Conservation (phyloP, 352 stramenopile species). For the Peronospora farinosa region DNA sequence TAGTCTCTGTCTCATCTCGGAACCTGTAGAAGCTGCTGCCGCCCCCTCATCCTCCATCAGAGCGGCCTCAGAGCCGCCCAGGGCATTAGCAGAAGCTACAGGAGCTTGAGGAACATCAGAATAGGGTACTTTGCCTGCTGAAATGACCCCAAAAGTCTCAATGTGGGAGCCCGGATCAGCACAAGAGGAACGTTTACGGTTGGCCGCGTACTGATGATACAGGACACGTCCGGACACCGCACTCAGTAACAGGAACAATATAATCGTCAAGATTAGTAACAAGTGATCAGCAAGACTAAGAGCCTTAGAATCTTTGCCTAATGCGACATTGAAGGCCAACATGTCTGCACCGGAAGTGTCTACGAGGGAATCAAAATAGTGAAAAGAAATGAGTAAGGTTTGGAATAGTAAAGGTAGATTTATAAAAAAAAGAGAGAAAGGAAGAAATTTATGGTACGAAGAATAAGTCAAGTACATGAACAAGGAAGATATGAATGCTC, state of each 20-base stretch:
- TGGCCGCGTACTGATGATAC: constrained; percentile 36
- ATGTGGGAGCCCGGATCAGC: constrained; percentile 2
- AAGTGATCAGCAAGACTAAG: constrained; percentile 43
- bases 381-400: not conserved
- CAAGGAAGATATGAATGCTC: no score
- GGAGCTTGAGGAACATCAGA: constrained; percentile 13
- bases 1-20: constrained; percentile 69
- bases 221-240: constrained; percentile 49
- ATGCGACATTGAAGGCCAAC: constrained; percentile 8
- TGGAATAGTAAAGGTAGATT: not conserved
- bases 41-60: constrained; percentile 49
- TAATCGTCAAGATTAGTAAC: constrained; percentile 46
- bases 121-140: constrained; percentile 21
- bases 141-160: constrained; percentile 11
- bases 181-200: constrained; percentile 20
- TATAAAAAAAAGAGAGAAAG: not conserved
- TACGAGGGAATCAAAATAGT: not conserved
- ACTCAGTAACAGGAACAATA: constrained; percentile 58
- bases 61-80: constrained; percentile 31
- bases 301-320: constrained; percentile 21
- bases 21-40: constrained; percentile 54
- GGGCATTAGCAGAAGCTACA: constrained; percentile 24
- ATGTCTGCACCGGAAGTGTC: constrained; percentile 8
- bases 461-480: no score
- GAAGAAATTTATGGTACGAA: no score